Conservation (phyloP, 371 early-diverging fungal genomes). For the Syncephalastrum monosporum region DNA sequence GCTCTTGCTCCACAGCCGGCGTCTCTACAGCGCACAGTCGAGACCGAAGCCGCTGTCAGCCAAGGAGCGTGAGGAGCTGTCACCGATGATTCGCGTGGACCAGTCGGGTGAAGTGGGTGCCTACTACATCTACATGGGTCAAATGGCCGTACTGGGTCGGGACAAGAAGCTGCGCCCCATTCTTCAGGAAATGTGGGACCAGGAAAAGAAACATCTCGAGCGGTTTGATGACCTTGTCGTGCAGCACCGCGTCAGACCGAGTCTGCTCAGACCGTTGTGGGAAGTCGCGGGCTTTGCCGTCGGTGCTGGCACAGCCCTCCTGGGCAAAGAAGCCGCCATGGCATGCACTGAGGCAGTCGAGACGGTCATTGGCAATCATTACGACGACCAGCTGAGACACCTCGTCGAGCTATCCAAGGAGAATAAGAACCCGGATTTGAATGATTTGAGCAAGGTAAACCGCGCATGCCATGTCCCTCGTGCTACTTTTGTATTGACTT, state of each 20-base stretch:
- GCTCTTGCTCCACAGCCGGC: too few species aligned
- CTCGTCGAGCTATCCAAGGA: conserved; percentile 57
- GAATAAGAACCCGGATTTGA: conserved; percentile 49
- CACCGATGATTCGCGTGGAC: conserved; percentile 88
- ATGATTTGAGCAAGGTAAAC: conserved; percentile 59
- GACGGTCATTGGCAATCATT: conserved; percentile 95
- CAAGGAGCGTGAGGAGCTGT: conserved; percentile 28
- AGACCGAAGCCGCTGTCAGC: conserved; percentile 20
- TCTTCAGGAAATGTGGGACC: conserved; percentile 94
- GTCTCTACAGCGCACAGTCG: too few species aligned
- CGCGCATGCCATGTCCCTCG: background rate
- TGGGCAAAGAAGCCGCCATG: conserved; percentile 96
- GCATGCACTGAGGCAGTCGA: conserved; percentile 98
- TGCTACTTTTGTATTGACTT: too few species aligned
- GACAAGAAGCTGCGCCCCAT: conserved; percentile 71
- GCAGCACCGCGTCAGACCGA: conserved; percentile 83
- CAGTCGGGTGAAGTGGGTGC: conserved; percentile 98
- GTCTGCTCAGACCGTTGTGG: conserved; percentile 84
- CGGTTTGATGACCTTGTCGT: conserved; percentile 77
- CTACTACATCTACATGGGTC: conserved; percentile 93
- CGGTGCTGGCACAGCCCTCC: conserved; percentile 84
- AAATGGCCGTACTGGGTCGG: conserved; percentile 78
- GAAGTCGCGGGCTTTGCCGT: conserved; percentile 85
- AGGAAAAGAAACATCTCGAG: conserved; percentile 83
- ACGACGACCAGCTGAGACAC: conserved; percentile 89